Evolutionary conservation across 805 yeast species (phyloP).

Genomic region (Metschnikowia orientalis): DNA sequence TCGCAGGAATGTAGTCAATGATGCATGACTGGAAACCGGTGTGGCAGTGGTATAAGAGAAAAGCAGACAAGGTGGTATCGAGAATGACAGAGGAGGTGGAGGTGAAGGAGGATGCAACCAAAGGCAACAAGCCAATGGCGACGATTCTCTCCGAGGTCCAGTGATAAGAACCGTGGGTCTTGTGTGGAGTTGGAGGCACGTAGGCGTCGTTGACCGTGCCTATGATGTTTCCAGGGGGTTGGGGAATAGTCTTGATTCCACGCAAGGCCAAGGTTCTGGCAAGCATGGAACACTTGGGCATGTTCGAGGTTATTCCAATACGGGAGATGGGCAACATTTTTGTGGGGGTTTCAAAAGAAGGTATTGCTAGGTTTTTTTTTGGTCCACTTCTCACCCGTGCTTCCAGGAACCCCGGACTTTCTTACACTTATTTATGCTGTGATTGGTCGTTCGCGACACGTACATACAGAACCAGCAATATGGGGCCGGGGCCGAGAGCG

Average conservation of each 20-base stretch:
- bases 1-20: conserved; percentile 69
- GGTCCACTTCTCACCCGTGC: conserved; percentile 3
- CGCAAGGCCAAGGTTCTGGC: conserved; percentile 19
- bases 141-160: conserved; percentile 69
- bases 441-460: conserved; percentile 14
- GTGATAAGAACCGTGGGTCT: conserved; percentile 64
- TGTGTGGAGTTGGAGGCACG: conserved; percentile 53
- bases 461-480: no score
- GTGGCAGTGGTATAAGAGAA: conserved; percentile 59
- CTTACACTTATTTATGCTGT: conserved; percentile 16
- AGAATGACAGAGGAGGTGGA: conserved; percentile 48
- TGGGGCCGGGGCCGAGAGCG: no score
- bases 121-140: conserved; percentile 59
- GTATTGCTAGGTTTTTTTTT: conserved; percentile 2
- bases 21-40: conserved; percentile 76
- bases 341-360: conserved; percentile 1
- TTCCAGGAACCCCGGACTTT: conserved; percentile 16
- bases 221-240: conserved; percentile 69
- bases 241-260: conserved; percentile 48
- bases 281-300: conserved; percentile 21
- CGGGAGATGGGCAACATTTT: conserved; percentile 26
- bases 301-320: conserved; percentile 23
- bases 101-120: conserved; percentile 56
- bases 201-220: conserved; percentile 74
- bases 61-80: conserved; percentile 54